Evolutionary conservation across 176 grass and related monocot species (phyloP), one percentile per base, ranked within the genome.

Genomic region (Paspalum notatum): DNA sequence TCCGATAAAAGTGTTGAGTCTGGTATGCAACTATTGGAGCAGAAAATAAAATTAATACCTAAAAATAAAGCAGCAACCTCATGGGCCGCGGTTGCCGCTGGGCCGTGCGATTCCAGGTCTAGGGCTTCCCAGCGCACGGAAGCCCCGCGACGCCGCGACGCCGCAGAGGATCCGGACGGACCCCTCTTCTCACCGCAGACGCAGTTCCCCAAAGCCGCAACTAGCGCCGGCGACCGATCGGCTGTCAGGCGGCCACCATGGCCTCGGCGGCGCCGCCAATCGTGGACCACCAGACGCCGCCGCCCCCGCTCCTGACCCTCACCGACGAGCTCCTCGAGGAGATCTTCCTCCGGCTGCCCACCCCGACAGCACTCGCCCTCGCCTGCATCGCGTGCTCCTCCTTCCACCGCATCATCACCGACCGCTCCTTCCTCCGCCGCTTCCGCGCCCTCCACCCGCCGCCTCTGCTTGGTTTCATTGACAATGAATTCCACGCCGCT

Each of bases 341-440:
- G 45, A 82, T 82, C 64, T 53, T 87, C 22, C 63, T 82, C 79
- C 55, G 72, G 62, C 62, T 87, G 32, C 32, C 78, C 44, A 60
- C 63, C 27, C 26, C 0, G 79, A 75, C 61, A 44, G 78, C 63
- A 11, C 62, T 62, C n/a, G 71, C 71, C 53, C 9, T 44, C 52
- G 63, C 52, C 32, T 21, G 32, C 32, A 32, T 32, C 32, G 32
- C 85, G 6, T 77, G 72, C 55, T 1, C 17, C 37, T 26, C 71
- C 55, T 87, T 76, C 17, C 45, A 13, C 54, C 63, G 57, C 17
- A 25, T 63, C 54, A 42, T 69, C 79, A n/a, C 37, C 40, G 17
- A 25, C 22, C 71, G 37, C 45, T 11, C 43, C 63, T 87, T 81
- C 45, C n/a, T 39, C 41, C 84, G 69, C 70, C 51, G 59, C 26